A percentile compares a stretch with the other conserved stretches of the same genome.
Conservation (phyloP, 129 eudicot species). For the Artemisia tridentata region DNA sequence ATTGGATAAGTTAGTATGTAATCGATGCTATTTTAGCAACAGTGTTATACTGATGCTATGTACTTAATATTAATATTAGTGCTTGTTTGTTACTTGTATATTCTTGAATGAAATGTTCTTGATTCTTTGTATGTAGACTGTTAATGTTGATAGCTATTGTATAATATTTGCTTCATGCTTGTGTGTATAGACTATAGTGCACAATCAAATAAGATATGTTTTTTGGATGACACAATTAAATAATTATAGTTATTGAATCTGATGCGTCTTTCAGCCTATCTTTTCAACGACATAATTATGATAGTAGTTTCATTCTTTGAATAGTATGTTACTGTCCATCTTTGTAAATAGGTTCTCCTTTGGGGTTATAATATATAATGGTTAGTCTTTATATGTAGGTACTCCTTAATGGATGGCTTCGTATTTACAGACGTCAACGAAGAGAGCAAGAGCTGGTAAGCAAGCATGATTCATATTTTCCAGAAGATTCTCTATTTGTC, state of each 20-base stretch:
- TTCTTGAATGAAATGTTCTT: background rate
- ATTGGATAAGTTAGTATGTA: background rate
- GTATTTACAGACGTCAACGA: conserved; percentile 88
- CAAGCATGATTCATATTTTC: background rate
- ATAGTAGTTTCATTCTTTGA: background rate
- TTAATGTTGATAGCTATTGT: background rate
- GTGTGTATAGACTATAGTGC: background rate
- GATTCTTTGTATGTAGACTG: background rate
- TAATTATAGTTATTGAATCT: no score
- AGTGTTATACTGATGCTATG: conserved; percentile 8
- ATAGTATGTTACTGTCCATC: background rate
- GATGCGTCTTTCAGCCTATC: conserved; percentile 4
- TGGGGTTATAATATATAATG: conserved; percentile 1
- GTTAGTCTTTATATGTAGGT: conserved; percentile 44
- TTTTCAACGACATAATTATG: conserved; percentile 1
- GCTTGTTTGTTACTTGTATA: conserved; percentile 13
- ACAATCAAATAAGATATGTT: background rate
- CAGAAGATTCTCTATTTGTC: background rate
- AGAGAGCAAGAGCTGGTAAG: conserved; percentile 94
- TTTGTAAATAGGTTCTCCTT: background rate
- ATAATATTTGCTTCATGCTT: background rate
- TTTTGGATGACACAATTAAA: no score
- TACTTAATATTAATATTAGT: background rate
- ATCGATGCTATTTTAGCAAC: background rate
- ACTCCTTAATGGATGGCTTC: conserved; percentile 95